Conservation (phyloP, 1,284 basidiomycete species). For the Melampsora americana region DNA sequence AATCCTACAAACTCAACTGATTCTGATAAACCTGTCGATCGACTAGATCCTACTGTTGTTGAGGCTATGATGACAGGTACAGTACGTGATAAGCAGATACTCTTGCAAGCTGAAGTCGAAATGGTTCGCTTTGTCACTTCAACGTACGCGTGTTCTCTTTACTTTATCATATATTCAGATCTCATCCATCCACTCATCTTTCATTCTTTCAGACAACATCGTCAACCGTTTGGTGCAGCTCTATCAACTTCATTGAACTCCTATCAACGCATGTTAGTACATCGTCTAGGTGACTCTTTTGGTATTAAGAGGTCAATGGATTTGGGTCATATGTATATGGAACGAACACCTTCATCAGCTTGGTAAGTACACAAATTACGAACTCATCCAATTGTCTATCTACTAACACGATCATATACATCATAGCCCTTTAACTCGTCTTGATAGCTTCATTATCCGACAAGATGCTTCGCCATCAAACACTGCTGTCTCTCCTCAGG, state of each 20-base stretch:
- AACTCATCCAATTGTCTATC: conserved; percentile 2
- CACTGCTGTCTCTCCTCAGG: no score
- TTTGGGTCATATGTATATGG: conserved; percentile 26
- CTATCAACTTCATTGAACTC: conserved; percentile 38
- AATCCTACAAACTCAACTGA: not conserved
- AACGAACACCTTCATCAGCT: conserved; percentile 12
- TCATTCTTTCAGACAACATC: conserved; percentile 13
- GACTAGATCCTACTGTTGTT: conserved; percentile 20
- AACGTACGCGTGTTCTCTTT: conserved; percentile 2
- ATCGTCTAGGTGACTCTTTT: conserved; percentile 40
- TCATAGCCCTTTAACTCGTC: conserved; percentile 18
- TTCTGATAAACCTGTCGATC: not conserved
- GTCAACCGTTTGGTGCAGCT: conserved; percentile 21
- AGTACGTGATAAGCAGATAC: conserved; percentile 32
- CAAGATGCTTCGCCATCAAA: conserved; percentile 27
- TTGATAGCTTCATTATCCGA: conserved; percentile 27
- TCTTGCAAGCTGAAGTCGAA: conserved; percentile 26
- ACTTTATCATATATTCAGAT: not conserved
- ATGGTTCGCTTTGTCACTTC: conserved; percentile 29
- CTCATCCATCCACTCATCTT: not conserved
- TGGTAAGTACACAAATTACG: conserved; percentile 15
- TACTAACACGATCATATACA: no score
- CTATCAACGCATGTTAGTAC: conserved; percentile 42
- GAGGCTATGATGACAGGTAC: conserved; percentile 40
- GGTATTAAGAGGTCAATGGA: conserved; percentile 30